A percentile compares a stretch with the other conserved stretches of the same genome.
Conservation (phyloP, 306 rosid species). For the Aeschynomene evenia region DNA sequence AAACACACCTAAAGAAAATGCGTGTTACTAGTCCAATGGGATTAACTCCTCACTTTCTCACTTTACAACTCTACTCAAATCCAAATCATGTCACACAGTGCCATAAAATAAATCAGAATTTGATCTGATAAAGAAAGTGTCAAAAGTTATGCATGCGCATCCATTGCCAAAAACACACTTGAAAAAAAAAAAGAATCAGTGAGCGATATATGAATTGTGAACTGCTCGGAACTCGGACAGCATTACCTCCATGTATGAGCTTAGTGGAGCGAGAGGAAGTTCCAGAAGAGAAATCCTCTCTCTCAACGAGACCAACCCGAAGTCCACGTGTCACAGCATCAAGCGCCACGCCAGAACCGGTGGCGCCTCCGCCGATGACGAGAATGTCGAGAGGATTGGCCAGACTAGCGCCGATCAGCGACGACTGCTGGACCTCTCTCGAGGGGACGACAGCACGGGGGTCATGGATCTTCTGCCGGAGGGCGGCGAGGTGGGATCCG, state of each 20-base stretch:
- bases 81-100: neutral
- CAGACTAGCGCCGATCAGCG: slow-evolving; percentile 55
- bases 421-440: slow-evolving; percentile 61
- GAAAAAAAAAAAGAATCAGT: neutral
- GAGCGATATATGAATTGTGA: neutral
- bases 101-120: neutral
- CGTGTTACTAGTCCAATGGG: too few relatives aligned
- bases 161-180: neutral
- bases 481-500: slow-evolving; percentile 36
- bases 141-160: neutral
- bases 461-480: slow-evolving; percentile 62
- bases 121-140: neutral
- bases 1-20: too few relatives aligned
- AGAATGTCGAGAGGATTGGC: slow-evolving; percentile 78
- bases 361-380: slow-evolving; percentile 88
- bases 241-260: slow-evolving; percentile 87
- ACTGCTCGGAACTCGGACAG: neutral
- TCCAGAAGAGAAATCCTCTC: slow-evolving; percentile 91
- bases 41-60: too few relatives aligned
- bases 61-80: too few relatives aligned
- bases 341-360: slow-evolving; percentile 78
- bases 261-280: slow-evolving; percentile 93
- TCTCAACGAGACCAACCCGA: slow-evolving; percentile 86
- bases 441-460: slow-evolving; percentile 55
- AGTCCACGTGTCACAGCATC: slow-evolving; percentile 87